Evolutionary conservation across 805 yeast genomes (phyloP).

Genomic region (Nakazawaea wyomingensis): DNA sequence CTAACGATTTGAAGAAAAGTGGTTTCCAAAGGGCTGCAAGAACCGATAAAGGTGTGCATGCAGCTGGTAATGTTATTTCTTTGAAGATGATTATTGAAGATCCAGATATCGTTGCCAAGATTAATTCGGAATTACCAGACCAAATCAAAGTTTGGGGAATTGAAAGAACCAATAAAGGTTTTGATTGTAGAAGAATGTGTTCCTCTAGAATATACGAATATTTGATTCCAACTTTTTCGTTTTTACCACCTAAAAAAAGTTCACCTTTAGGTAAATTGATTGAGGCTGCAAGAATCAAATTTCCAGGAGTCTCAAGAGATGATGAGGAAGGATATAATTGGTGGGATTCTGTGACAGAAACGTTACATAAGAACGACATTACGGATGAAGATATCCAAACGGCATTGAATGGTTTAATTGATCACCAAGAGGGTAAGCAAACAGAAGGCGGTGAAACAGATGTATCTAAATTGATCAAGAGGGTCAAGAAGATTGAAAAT

Average conservation of each 20-base stretch:
- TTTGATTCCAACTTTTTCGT: slow-evolving; percentile 83
- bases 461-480: slow-evolving; percentile 36
- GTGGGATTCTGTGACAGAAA: slow-evolving; percentile 52
- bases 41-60: slow-evolving; percentile 96
- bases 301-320: slow-evolving; percentile 55
- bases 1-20: slow-evolving; percentile 81
- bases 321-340: slow-evolving; percentile 70
- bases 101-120: slow-evolving; percentile 61
- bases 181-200: slow-evolving; percentile 94
- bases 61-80: slow-evolving; percentile 90
- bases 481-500: slow-evolving; percentile 60
- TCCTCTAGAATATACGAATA: slow-evolving; percentile 95
- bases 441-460: slow-evolving; percentile 32
- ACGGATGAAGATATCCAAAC: slow-evolving; percentile 31
- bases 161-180: slow-evolving; percentile 80
- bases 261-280: slow-evolving; percentile 61
- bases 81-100: slow-evolving; percentile 83
- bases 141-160: slow-evolving; percentile 92
- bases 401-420: slow-evolving; percentile 21
- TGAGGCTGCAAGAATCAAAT: slow-evolving; percentile 41
- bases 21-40: slow-evolving; percentile 86
- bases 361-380: slow-evolving; percentile 34
- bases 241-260: slow-evolving; percentile 84
- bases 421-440: slow-evolving; percentile 27
- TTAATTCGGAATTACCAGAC: slow-evolving; percentile 73